Base-by-base conservation (phyloP, 2,329 filamentous ascomycete species). In the Fusarium sp. region DNA sequence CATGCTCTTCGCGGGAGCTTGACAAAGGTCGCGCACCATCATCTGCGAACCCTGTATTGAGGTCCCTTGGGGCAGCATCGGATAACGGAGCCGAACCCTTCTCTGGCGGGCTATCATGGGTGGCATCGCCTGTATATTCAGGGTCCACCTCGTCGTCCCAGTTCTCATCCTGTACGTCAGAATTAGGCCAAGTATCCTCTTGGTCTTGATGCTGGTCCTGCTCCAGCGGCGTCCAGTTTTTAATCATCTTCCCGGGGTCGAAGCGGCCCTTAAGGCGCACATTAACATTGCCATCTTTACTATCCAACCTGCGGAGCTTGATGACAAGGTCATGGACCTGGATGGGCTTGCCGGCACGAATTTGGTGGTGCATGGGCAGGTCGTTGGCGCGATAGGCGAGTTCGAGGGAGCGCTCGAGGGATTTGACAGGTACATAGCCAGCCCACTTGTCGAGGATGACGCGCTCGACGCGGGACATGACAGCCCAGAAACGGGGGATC, bases 391-490 rank as follows among this genome's bases (percentile, higher is more conserved):
- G 65, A 36, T 67, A 70, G 7, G 70, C 65, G 2, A 64, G 55
- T 27, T 70, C 66, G 14, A 76, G 64, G 4, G 67, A 53, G 9
- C 56, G 54, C 11, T 59, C 66, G 7, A 76, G 72, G 9, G 67
- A 38, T 37, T 70, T 67, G n/a, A 58, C 35, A 15, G 73, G 73
- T 32, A 55, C 51, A 49, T 73, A 75, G 15, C 65, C 70, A 6
- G 66, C 57, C 53, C 71, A 74, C 13, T 46, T 56, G 9, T 58
- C 44, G 13, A 75, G 64, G n/a, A 76, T 70, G 45, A 65, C 65
- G 49, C 69, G 69, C 53, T 76, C 74, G 6, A 71, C 49, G 29
- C 65, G 65, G 4, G 70, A 68, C 57, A 71, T 68, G 9, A 75
- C 52, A 17, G 53, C 38, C 15, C 44, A 52, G n/a, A 42, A n/a